Percentiles rank a stretch among this genome's conserved stretches.
Evolutionary conservation across 2,329 filamentous ascomycete species (phyloP).

Genomic region (Dendrostoma leiphaemia): DNA sequence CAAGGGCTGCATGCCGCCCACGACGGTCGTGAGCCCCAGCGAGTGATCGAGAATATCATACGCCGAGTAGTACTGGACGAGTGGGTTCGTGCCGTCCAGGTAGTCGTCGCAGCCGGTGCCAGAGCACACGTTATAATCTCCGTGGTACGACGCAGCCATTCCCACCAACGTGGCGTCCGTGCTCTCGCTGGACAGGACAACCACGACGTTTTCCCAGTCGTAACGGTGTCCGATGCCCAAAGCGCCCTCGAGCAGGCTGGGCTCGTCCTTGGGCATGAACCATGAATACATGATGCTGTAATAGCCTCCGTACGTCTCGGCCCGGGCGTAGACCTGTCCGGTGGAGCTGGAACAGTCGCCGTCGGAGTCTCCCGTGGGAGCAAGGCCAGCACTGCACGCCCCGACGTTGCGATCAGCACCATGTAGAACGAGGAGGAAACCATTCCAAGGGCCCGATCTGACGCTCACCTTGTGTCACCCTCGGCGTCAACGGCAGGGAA

Average conservation of each 20-base stretch:
- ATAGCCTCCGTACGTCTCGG: conserved; percentile 25
- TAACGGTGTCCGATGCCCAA: conserved; percentile 34
- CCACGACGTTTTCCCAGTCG: conserved; percentile 38
- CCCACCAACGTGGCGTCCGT: conserved; percentile 32
- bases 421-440: neutral
- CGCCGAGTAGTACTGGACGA: conserved; percentile 32
- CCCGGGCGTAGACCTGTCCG: conserved; percentile 38
- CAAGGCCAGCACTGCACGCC: conserved; percentile 33
- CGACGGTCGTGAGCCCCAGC: conserved; percentile 32
- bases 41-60: conserved; percentile 33
- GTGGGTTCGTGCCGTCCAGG: conserved; percentile 23
- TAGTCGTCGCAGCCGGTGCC: conserved; percentile 16
- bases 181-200: conserved; percentile 28
- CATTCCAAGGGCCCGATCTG: too few relatives aligned
- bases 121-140: conserved; percentile 29
- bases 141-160: conserved; percentile 36
- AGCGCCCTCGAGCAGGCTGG: conserved; percentile 19
- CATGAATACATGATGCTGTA: conserved; percentile 40
- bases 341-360: conserved; percentile 32
- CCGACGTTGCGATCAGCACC: neutral
- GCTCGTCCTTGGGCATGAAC: conserved; percentile 46
- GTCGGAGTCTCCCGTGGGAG: conserved; percentile 27
- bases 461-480: conserved; percentile 55
- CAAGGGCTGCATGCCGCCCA: conserved; percentile 37
- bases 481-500: conserved; percentile 59